phyloP scores from a whole-genome alignment of 495 filamentous ascomycete genomes.

The Parmelia sp. region DNA sequence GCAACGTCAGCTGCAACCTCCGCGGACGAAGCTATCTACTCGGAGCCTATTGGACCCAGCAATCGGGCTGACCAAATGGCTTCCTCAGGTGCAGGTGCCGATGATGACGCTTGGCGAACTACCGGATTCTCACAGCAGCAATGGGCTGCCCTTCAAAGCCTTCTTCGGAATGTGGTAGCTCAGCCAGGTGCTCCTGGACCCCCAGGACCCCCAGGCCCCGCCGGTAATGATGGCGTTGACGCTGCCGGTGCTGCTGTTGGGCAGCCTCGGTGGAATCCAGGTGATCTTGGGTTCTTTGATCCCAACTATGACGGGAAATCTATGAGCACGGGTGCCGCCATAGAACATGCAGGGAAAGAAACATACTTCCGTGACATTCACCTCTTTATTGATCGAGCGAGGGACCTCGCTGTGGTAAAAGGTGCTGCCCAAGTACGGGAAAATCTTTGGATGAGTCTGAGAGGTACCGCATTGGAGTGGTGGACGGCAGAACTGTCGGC shows the following conservation, averaged over 20 bases:
- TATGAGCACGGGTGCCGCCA: neutral
- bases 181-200: too few relatives aligned
- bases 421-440: neutral
- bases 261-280: neutral
- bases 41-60: too few relatives aligned
- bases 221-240: neutral
- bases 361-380: neutral
- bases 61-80: too few relatives aligned
- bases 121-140: too few relatives aligned
- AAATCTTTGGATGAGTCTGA: neutral
- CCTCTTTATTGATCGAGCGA: conserved; percentile 2
- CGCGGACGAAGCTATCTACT: too few relatives aligned
- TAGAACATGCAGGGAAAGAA: neutral
- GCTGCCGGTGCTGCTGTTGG: too few relatives aligned
- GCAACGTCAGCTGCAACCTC: too few relatives aligned
- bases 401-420: neutral
- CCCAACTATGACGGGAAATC: neutral
- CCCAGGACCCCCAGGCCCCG: too few relatives aligned
- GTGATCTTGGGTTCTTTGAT: neutral
- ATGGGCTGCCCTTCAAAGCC: too few relatives aligned
- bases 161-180: too few relatives aligned
- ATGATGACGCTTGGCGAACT: too few relatives aligned
- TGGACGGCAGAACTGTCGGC: neutral
- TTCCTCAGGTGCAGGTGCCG: too few relatives aligned
- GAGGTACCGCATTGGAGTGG: neutral